Percentiles rank a stretch among this genome's conserved stretches.
Evolutionary conservation across 2,329 filamentous ascomycete species (phyloP).

Genomic region (Talaromyces verruculosus): DNA sequence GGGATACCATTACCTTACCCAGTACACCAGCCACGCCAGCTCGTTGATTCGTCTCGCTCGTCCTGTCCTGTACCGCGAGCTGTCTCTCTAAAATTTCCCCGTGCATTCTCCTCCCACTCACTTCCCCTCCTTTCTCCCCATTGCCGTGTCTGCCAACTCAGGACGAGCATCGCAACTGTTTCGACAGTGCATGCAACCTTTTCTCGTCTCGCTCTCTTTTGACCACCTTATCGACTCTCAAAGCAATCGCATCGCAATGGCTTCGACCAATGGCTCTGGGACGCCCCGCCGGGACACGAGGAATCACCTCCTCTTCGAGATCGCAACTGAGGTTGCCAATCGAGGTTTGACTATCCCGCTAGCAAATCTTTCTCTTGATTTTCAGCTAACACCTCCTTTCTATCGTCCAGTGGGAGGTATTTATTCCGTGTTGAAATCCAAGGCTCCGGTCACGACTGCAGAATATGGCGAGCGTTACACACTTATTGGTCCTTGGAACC

Average conservation of each 20-base stretch:
- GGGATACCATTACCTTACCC: constrained; percentile 11
- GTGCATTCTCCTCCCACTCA: constrained; percentile 22
- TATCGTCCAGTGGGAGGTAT: constrained; percentile 78
- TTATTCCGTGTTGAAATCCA: constrained; percentile 98
- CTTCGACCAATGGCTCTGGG: constrained; percentile 72
- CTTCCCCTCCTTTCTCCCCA: constrained; percentile 13
- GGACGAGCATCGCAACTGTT: constrained; percentile 1
- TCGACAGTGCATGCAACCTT: background rate
- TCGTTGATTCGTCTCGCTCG: background rate
- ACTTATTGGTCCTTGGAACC: constrained; percentile 90
- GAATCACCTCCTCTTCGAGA: constrained; percentile 94
- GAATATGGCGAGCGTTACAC: constrained; percentile 99
- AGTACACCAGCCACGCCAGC: background rate
- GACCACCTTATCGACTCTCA: background rate
- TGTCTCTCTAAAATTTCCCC: background rate
- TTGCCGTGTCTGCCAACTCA: constrained; percentile 1
- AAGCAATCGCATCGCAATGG: constrained; percentile 50
- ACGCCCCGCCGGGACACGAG: constrained; percentile 69
- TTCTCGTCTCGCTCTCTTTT: constrained; percentile 14
- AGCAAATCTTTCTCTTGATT: background rate
- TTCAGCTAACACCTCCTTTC: constrained; percentile 11
- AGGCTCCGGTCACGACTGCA: constrained; percentile 93
- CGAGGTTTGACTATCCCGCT: constrained; percentile 60
- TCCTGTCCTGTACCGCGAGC: background rate
- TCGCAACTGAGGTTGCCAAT: constrained; percentile 96